Percentiles rank a stretch among this genome's conserved stretches.
Evolutionary conservation across 441 rosid genomes (phyloP).

Genomic region (Manihot esculenta): DNA sequence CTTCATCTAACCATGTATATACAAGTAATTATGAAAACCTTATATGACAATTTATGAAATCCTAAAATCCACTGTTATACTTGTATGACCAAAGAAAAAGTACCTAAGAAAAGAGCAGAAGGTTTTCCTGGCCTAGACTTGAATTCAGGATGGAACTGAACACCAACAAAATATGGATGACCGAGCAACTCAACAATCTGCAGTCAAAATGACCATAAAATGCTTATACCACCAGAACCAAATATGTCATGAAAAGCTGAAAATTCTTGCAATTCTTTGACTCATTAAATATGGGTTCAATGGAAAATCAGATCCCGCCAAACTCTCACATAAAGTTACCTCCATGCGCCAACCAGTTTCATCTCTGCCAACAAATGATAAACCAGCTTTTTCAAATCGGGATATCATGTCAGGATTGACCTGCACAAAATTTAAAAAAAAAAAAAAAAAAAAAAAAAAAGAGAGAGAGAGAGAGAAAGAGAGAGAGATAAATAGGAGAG

Average conservation of each 20-base stretch:
- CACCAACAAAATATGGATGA: conserved; percentile 86
- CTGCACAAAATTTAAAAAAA: no score
- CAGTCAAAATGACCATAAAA: conserved; percentile 25
- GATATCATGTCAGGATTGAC: conserved; percentile 78
- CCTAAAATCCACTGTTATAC: not conserved
- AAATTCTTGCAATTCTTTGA: conserved; percentile 4
- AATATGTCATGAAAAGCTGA: not conserved
- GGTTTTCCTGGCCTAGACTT: conserved; percentile 95
- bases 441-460: no score
- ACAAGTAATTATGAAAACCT: no score
- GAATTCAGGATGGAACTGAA: conserved; percentile 93
- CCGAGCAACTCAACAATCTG: conserved; percentile 67
- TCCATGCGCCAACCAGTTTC: conserved; percentile 85
- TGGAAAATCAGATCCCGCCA: not conserved
- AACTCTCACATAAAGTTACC: conserved; percentile 34
- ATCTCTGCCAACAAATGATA: conserved; percentile 81
- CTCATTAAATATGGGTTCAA: not conserved
- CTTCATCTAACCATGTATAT: not conserved
- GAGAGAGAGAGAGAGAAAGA: no score
- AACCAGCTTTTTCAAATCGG: conserved; percentile 69
- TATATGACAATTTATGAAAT: not conserved
- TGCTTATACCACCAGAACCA: conserved; percentile 10
- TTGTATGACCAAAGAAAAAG: not conserved
- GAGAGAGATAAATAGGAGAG: no score
- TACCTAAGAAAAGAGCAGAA: conserved; percentile 82